Base-by-base conservation (phyloP, 495 filamentous ascomycete species). In the Podospora bellae-mahoneyi region DNA sequence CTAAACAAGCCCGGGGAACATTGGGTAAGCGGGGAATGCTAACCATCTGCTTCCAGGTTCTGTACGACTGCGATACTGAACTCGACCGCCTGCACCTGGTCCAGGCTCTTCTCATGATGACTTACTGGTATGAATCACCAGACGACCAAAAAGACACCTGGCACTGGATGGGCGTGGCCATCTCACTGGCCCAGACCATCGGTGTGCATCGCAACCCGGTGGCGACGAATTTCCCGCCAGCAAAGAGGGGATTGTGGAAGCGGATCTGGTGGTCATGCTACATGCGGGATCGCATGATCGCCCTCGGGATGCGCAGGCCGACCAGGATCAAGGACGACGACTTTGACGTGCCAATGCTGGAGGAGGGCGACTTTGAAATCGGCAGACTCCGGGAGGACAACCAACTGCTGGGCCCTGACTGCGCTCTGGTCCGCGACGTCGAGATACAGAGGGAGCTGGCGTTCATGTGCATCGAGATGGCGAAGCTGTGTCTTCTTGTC, bases 211-310 rank as follows among this genome's bases (percentile, higher is more conserved):
- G 91, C 57, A 90, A 96, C 72, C 92, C 92, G 44, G 88, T 90
- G 55, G 90, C 88, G 55, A 75, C 77, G 28, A 87, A 84, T 67
- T 92, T 94, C 89, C 84, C 89, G 30, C 72, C 83, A 20, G 83
- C 86, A 64, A 87, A 87, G 75, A 89, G 91, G 72, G 88, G 86
- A 68, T 81, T 96, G 69, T 94, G 92, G 91, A 96, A 93, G 77
- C 83, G 92, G 39, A 92, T 97, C 65, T 97, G 93, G 93, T 97
- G 93, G 93, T 93, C 91, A 60, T 93, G 90, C 66, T 95, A 94
- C 72, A 95, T 94, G 84, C 88, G 92, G 56, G 93, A 97, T 78
- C 90, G 92, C 56, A 78, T 96, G 44, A 90, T 97, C 67, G 93
- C 93, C 5, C 77, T 97, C 20, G 93, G 93, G 48, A 96, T 96